Conservation (phyloP, 768 basidiomycete genomes). For the Suillus subaureus region DNA sequence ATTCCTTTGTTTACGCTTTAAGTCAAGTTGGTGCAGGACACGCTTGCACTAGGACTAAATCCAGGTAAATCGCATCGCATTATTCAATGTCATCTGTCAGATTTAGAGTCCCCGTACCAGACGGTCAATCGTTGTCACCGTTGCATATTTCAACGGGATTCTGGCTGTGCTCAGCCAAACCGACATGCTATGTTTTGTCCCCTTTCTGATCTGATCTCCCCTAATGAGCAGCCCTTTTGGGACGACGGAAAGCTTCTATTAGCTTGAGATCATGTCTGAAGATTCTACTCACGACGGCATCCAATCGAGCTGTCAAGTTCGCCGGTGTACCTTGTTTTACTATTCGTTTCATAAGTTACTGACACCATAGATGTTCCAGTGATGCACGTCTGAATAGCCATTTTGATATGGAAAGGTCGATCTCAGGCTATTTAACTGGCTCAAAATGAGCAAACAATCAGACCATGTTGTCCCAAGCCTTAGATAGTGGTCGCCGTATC, state of each 20-base stretch:
- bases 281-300: background rate
- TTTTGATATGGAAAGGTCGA: background rate
- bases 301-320: no score
- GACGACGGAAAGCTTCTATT: background rate
- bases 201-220: background rate
- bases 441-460: background rate
- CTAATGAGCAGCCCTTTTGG: no score
- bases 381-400: background rate
- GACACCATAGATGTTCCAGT: background rate
- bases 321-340: background rate
- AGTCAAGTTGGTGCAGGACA: no score
- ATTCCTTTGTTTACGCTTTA: background rate
- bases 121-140: background rate
- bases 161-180: no score
- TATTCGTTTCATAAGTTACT: background rate
- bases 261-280: background rate
- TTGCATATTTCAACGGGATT: no score
- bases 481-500: constrained; percentile 1
- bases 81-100: background rate
- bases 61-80: background rate
- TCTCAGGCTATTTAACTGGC: background rate
- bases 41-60: background rate
- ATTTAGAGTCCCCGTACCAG: background rate
- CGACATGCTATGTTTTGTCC: no score
- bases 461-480: constrained; percentile 3